A percentile compares a stretch with the other conserved stretches of the same genome.
phyloP scores from a whole-genome alignment of 1,284 basidiomycete genomes.

The Wallemia mellicola region DNA sequence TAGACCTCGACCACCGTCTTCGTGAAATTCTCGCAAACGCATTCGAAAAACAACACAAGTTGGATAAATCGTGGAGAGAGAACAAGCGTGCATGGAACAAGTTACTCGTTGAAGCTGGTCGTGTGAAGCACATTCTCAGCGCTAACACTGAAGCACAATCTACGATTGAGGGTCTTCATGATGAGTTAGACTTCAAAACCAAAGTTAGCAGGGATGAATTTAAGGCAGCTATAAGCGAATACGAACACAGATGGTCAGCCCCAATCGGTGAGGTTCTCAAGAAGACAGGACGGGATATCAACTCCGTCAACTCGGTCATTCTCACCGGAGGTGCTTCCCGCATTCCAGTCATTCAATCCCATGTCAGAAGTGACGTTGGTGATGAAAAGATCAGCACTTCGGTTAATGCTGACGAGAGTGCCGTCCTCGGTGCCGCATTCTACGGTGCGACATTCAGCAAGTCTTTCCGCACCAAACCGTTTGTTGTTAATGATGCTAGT shows the following conservation, averaged over 20 bases:
- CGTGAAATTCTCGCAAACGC: conserved; percentile 47
- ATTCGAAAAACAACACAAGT: conserved; percentile 32
- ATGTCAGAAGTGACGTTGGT: not conserved
- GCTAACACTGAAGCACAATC: conserved; percentile 56
- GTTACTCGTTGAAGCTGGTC: conserved; percentile 67
- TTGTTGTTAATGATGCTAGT: conserved; percentile 46
- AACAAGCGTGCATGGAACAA: conserved; percentile 74
- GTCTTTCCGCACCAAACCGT: conserved; percentile 85
- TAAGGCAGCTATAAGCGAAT: conserved; percentile 35
- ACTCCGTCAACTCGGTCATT: conserved; percentile 60
- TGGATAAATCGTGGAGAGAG: conserved; percentile 10
- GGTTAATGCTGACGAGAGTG: conserved; percentile 90
- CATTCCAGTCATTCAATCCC: conserved; percentile 41
- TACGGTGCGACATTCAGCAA: conserved; percentile 66
- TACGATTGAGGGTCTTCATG: conserved; percentile 53
- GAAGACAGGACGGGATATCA: conserved; percentile 34
- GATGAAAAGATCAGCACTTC: conserved; percentile 46
- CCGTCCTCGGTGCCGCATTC: conserved; percentile 74
- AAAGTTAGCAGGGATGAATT: conserved; percentile 46
- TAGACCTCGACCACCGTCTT: conserved; percentile 51
- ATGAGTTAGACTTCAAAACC: conserved; percentile 67
- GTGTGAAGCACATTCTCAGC: conserved; percentile 75
- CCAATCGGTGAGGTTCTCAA: conserved; percentile 50
- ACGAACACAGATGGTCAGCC: conserved; percentile 30
- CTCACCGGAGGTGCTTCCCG: conserved; percentile 67